A percentile compares a stretch with the other conserved stretches of the same genome.
Conservation (phyloP, 208 protist genomes). For the Leishmania guyanensis region DNA sequence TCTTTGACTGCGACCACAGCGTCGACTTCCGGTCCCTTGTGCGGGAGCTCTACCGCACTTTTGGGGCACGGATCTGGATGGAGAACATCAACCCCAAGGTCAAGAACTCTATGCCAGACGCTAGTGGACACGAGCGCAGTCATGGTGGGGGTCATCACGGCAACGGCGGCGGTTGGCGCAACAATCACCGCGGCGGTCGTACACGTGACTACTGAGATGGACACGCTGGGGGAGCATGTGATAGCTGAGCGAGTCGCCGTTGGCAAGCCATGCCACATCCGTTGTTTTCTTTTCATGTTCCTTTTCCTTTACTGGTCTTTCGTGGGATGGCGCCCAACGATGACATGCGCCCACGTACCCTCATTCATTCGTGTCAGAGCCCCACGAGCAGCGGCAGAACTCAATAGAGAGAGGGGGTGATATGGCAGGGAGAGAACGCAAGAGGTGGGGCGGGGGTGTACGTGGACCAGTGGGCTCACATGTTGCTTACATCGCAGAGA, state of each 20-base stretch:
- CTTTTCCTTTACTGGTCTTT: not conserved
- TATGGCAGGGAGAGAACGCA: not conserved
- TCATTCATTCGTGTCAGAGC: not conserved
- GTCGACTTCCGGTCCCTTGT: slow-evolving; percentile 91
- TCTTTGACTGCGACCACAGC: slow-evolving; percentile 88
- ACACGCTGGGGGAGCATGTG: not conserved
- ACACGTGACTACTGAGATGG: slow-evolving; percentile 23
- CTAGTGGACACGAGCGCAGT: slow-evolving; percentile 34
- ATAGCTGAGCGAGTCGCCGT: not conserved
- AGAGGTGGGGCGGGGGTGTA: not conserved
- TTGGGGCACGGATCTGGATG: slow-evolving; percentile 93
- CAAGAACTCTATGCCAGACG: slow-evolving; percentile 78
- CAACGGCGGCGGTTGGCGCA: slow-evolving; percentile 29
- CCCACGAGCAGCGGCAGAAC: not conserved
- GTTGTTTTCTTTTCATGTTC: slow-evolving; percentile 4
- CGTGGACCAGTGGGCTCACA: not conserved
- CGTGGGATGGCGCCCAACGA: not conserved
- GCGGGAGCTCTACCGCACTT: slow-evolving; percentile 88
- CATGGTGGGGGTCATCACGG: slow-evolving; percentile 21
- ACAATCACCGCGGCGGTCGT: slow-evolving; percentile 28
- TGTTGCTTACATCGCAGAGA: not conserved
- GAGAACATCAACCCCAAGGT: slow-evolving; percentile 89
- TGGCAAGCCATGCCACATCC: slow-evolving; percentile 1
- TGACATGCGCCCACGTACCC: not conserved
- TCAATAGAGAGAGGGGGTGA: not conserved